phyloP scores from a whole-genome alignment of 192 early-diverging fungal genomes.

The Geosiphon pyriformis region DNA sequence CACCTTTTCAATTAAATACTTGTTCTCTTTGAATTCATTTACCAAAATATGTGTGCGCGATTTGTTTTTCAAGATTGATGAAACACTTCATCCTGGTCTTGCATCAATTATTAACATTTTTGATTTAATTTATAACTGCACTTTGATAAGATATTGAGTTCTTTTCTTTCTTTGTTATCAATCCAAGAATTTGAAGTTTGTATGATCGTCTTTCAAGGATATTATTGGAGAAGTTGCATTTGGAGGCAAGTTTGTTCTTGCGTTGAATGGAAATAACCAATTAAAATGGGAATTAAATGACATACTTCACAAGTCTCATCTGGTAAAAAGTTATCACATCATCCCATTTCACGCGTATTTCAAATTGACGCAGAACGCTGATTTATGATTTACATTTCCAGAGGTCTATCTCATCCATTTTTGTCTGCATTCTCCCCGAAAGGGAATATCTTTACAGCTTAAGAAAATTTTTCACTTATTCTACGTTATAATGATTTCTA shows the following conservation, averaged over 20 bases:
- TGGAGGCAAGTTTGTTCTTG: constrained; percentile 47
- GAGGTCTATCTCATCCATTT: neutral
- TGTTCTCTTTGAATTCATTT: constrained; percentile 40
- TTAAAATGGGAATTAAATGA: constrained; percentile 31
- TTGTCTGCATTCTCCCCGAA: neutral
- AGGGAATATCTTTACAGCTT: neutral
- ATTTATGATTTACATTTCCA: too few species aligned
- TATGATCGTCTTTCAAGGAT: constrained; percentile 23
- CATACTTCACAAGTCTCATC: neutral
- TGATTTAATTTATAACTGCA: too few species aligned
- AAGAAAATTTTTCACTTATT: neutral
- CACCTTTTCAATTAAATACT: constrained; percentile 48
- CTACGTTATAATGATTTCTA: too few species aligned
- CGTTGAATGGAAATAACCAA: constrained; percentile 39
- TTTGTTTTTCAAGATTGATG: constrained; percentile 33
- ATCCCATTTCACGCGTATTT: too few species aligned
- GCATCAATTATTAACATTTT: too few species aligned
- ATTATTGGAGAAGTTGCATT: constrained; percentile 50
- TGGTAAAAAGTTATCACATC: neutral
- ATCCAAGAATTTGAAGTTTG: neutral
- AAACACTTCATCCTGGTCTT: neutral
- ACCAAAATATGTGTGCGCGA: constrained; percentile 28
- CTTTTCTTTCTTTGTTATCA: too few species aligned
- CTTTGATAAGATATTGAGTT: too few species aligned
- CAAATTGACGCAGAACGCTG: too few species aligned